Evolutionary conservation across 768 basidiomycete species (phyloP).

Genomic region (Coprinopsis marcescibilis): DNA sequence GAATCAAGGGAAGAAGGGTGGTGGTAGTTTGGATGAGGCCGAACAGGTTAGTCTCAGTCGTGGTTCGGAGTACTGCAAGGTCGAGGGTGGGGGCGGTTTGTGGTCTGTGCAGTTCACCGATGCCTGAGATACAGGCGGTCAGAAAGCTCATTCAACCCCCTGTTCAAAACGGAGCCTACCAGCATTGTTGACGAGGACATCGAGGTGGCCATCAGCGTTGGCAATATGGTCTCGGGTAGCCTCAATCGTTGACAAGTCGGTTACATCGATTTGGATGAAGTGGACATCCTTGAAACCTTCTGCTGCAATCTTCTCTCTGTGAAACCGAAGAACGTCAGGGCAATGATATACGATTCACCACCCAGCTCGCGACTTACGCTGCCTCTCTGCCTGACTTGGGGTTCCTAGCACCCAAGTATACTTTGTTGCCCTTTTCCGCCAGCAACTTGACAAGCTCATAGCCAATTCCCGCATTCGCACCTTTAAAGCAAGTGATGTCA

Average conservation of each 20-base stretch:
- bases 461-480: constrained; percentile 41
- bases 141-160: constrained; percentile 1
- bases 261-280: constrained; percentile 36
- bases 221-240: constrained; percentile 32
- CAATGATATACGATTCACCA: too few species aligned
- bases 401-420: constrained; percentile 40
- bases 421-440: constrained; percentile 36
- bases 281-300: constrained; percentile 26
- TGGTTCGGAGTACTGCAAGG: constrained; percentile 26
- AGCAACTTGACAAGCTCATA: constrained; percentile 39
- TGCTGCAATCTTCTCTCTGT: constrained; percentile 26
- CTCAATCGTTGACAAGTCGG: constrained; percentile 26
- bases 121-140: constrained; percentile 17
- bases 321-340: too few species aligned
- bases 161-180: constrained; percentile 22
- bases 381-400: constrained; percentile 33
- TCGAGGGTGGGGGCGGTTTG: constrained; percentile 32
- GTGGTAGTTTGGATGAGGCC: constrained; percentile 38
- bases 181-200: constrained; percentile 44
- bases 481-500: constrained; percentile 15
- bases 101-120: constrained; percentile 21
- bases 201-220: constrained; percentile 33
- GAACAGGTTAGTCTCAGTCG: constrained; percentile 39
- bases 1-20: constrained; percentile 37
- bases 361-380: constrained; percentile 22